A percentile compares a stretch with the other conserved stretches of the same genome.
phyloP scores from a whole-genome alignment of 495 filamentous ascomycete species.

The Penicillium atrosanguineum region DNA sequence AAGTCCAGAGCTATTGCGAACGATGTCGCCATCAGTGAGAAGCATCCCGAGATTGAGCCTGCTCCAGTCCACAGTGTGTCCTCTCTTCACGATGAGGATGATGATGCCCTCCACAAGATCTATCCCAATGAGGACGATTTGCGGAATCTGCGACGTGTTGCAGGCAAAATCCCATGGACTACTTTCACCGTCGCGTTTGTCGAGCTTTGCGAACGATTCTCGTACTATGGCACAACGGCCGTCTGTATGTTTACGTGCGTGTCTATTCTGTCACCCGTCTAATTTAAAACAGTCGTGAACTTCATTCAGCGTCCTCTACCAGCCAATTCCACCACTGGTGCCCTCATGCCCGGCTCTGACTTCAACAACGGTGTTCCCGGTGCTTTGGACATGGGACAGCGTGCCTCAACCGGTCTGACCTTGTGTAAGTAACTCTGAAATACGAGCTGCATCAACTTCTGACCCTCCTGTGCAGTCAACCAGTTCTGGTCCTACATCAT shows the following conservation, averaged over 20 bases:
- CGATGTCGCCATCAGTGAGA: slow-evolving; percentile 17
- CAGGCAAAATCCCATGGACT: slow-evolving; percentile 61
- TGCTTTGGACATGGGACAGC: slow-evolving; percentile 66
- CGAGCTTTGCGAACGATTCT: slow-evolving; percentile 28
- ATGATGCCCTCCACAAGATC: slow-evolving; percentile 18
- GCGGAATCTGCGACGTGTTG: slow-evolving; percentile 58
- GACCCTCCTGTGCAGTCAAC: slow-evolving; percentile 51
- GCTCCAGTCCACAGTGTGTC: background rate
- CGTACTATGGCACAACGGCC: slow-evolving; percentile 68
- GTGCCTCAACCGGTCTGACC: slow-evolving; percentile 60
- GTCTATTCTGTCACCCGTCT: background rate
- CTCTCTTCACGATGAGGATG: slow-evolving; percentile 9
- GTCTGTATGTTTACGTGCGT: slow-evolving; percentile 53
- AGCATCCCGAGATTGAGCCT: slow-evolving; percentile 14
- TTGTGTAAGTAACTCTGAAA: slow-evolving; percentile 29
- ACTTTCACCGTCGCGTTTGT: slow-evolving; percentile 68
- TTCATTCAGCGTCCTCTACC: slow-evolving; percentile 70
- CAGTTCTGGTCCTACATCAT: slow-evolving; percentile 72
- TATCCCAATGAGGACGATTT: slow-evolving; percentile 60
- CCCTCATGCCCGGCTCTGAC: slow-evolving; percentile 30
- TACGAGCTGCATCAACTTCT: background rate
- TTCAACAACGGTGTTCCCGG: slow-evolving; percentile 54
- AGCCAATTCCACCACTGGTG: slow-evolving; percentile 56
- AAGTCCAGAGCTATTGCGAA: slow-evolving; percentile 24
- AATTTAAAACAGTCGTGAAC: slow-evolving; percentile 46